Conservation (phyloP, 2,329 filamentous ascomycete genomes). For the Microdochium nivale region DNA sequence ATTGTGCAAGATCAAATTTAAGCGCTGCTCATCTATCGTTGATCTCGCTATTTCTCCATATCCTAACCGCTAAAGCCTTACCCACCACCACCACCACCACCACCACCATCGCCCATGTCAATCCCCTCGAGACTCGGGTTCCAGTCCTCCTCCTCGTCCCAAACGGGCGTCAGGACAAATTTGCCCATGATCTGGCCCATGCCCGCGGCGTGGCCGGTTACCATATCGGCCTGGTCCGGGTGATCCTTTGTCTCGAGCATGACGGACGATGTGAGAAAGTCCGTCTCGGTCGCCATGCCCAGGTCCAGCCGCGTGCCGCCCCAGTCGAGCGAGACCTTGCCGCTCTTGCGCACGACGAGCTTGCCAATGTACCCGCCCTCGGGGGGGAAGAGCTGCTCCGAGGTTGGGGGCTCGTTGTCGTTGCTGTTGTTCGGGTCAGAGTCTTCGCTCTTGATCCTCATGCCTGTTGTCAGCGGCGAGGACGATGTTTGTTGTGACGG, state of each 20-base stretch:
- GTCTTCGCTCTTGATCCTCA: conserved; percentile 18
- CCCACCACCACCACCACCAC: not conserved
- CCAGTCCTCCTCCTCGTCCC: conserved; percentile 51
- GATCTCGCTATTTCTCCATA: not conserved
- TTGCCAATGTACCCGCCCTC: conserved; percentile 52
- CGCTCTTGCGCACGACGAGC: conserved; percentile 52
- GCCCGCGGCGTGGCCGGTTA: conserved; percentile 42
- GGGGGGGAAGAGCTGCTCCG: conserved; percentile 29
- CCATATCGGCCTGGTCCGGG: conserved; percentile 31
- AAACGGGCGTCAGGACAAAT: conserved; percentile 51
- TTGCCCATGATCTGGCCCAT: conserved; percentile 57
- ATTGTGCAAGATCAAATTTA: no score
- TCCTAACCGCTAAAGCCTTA: no score
- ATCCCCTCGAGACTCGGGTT: conserved; percentile 28
- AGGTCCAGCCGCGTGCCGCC: conserved; percentile 48
- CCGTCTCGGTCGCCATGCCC: conserved; percentile 38
- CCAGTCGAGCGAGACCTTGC: conserved; percentile 54
- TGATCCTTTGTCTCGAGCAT: conserved; percentile 48
- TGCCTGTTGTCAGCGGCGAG: conserved; percentile 4
- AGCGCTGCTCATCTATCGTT: no score
- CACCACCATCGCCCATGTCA: conserved; percentile 3
- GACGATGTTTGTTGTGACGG: conserved; percentile 15
- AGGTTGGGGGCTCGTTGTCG: conserved; percentile 13
- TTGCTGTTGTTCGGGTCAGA: not conserved
- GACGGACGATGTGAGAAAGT: conserved; percentile 50